Conservation (phyloP, 2,329 filamentous ascomycete genomes). For the Cercospora brassicicola region DNA sequence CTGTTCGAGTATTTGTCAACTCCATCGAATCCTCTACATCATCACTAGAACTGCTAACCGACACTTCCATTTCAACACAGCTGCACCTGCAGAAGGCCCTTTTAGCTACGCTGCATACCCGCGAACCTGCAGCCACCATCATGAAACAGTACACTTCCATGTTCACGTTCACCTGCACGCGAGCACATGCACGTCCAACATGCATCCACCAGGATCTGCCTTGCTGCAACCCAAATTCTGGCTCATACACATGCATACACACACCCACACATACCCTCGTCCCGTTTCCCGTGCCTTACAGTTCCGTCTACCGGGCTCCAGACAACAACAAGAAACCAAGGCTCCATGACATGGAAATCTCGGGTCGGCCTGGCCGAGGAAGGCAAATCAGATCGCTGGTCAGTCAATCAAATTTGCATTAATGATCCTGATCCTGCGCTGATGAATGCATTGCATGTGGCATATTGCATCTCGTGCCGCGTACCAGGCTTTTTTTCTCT, state of each 20-base stretch:
- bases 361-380: background rate
- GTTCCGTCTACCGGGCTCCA: background rate
- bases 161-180: background rate
- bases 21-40: background rate
- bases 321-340: background rate
- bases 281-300: background rate
- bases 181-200: background rate
- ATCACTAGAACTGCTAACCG: background rate
- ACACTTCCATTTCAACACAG: background rate
- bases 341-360: background rate
- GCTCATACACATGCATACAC: background rate
- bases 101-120: background rate
- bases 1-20: background rate
- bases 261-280: background rate
- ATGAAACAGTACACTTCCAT: background rate
- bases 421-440: too few relatives aligned
- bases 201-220: background rate
- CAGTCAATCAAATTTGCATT: background rate
- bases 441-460: background rate
- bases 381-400: background rate
- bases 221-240: background rate
- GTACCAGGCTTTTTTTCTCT: background rate
- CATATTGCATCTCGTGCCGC: background rate
- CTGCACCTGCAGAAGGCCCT: background rate
- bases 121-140: background rate